These are phyloP conservation scores for Nidularia pulvinata DNA, from an alignment of 768 basidiomycete genomes.

Conservation along the genomic window DNA sequence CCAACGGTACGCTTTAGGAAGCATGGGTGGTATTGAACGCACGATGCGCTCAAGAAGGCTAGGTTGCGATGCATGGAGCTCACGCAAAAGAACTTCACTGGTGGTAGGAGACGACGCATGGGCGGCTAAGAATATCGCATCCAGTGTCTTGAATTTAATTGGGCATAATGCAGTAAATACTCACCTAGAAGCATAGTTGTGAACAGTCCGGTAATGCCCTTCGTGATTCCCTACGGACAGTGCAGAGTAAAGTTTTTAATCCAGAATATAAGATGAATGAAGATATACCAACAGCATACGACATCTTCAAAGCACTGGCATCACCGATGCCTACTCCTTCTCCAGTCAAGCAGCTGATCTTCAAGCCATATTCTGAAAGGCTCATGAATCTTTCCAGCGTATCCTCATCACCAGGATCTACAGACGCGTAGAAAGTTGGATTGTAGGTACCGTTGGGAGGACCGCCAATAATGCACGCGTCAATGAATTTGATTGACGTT, in stretches of 20 bases:
- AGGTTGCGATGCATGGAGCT: constrained; percentile 46
- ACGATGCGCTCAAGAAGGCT: constrained; percentile 36
- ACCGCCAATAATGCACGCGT: constrained; percentile 57
- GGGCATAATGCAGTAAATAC: constrained; percentile 5
- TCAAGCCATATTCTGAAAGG: constrained; percentile 42
- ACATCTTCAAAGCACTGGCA: constrained; percentile 66
- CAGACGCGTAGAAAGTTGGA: constrained; percentile 58
- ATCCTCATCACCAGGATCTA: constrained; percentile 29
- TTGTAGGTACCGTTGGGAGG: constrained; percentile 47
- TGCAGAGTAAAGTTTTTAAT: neutral
- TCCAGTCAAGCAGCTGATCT: constrained; percentile 41
- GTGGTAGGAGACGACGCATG: constrained; percentile 60
- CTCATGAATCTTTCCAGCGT: constrained; percentile 32
- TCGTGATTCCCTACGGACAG: constrained; percentile 47
- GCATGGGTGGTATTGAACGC: constrained; percentile 40
- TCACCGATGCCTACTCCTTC: constrained; percentile 51
- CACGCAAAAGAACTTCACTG: constrained; percentile 51
- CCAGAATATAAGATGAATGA: neutral
- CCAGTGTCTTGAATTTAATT: constrained; percentile 1
- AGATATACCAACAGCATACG: constrained; percentile 48
- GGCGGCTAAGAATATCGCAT: constrained; percentile 34
- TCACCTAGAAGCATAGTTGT: constrained; percentile 58
- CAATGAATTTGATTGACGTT: constrained; percentile 42
- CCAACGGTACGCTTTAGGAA: constrained; percentile 66
- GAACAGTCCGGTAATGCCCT: constrained; percentile 50